These are phyloP conservation scores for Aspergillus taichungensis DNA, from an alignment of 495 filamentous ascomycete genomes.

Conservation along the genomic window DNA sequence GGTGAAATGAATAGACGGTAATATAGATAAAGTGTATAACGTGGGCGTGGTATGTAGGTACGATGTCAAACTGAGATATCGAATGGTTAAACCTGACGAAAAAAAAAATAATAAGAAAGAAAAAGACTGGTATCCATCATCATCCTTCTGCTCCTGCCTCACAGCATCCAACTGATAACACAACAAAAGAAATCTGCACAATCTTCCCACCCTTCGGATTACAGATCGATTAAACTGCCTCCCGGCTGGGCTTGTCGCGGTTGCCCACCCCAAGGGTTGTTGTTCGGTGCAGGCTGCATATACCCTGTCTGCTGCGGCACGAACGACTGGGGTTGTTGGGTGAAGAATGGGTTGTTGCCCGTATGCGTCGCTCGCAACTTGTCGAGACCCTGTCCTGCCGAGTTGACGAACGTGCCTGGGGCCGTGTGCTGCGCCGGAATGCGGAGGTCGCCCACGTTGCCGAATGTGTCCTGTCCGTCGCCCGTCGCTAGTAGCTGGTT, in stretches of 20 bases:
- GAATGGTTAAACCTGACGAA: too few relatives aligned
- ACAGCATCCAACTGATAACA: too few relatives aligned
- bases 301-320: conserved; percentile 52
- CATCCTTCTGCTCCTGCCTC: too few relatives aligned
- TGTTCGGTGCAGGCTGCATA: conserved; percentile 32
- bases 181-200: too few relatives aligned
- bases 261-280: conserved; percentile 65
- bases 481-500: conserved; percentile 82
- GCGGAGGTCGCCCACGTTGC: conserved; percentile 87
- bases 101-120: too few relatives aligned
- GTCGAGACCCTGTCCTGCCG: conserved; percentile 68
- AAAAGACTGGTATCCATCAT: too few relatives aligned
- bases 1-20: too few relatives aligned
- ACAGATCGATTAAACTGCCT: conserved; percentile 91
- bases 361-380: conserved; percentile 63
- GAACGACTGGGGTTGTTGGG: conserved; percentile 48
- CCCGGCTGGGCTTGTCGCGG: conserved; percentile 58
- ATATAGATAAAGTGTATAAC: too few relatives aligned
- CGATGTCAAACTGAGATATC: too few relatives aligned
- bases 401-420: conserved; percentile 94
- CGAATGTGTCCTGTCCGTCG: conserved; percentile 94
- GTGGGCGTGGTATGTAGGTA: too few relatives aligned
- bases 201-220: conserved; percentile 7
- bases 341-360: conserved; percentile 87
- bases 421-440: conserved; percentile 97